Evolutionary conservation across 2,329 filamentous ascomycete genomes (phyloP), one percentile per base, ranked within the genome.

Genomic region (Colletotrichum noveboracense): DNA sequence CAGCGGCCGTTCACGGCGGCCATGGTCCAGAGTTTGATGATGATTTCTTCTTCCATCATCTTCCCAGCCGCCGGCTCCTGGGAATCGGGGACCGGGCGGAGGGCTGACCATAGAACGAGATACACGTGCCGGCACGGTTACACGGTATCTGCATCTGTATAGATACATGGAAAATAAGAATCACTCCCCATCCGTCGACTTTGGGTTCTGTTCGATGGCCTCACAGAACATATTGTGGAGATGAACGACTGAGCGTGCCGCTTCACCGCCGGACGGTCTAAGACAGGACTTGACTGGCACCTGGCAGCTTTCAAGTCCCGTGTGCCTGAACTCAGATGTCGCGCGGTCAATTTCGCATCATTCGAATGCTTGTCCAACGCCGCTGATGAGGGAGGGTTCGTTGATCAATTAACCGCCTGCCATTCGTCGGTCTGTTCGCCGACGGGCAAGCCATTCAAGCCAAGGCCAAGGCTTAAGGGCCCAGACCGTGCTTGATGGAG

Each of bases 221-320:
- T 56, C 73, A 68, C 73, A 34, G 70, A 68, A 64, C 70, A 36
- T 62, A 65, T 68, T 75, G 73, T 73, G 73, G 69, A 75, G 70
- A 75, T 75, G 73, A 75, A 68, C 34, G 28, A 75, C 73, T 75
- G 56, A 73, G 69, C 73, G 56, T 68, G 55, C 70, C 62, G 73
- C 69, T 73, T 75, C 73, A 75, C 73, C 73, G 70, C 73, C 64
- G 48, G 38, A 56, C 32, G 69, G 72, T 75, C 72, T 75, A 43
- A 72, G 72, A 75, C 72, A 72, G 60, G 38, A n/a, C 32, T 58
- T 73, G 73, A 30, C 70, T 67, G 70, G 64, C 73, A 68, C 48
- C 64, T 75, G 73, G 73, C 73, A 71, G 70, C 70, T 55, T 64
- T 65, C 69, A 52, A 60, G 36, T 62, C 64, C 58, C 64, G 70